Evolutionary conservation across 352 stramenopile genomes (phyloP).

Genomic region (Pythium sp.): DNA sequence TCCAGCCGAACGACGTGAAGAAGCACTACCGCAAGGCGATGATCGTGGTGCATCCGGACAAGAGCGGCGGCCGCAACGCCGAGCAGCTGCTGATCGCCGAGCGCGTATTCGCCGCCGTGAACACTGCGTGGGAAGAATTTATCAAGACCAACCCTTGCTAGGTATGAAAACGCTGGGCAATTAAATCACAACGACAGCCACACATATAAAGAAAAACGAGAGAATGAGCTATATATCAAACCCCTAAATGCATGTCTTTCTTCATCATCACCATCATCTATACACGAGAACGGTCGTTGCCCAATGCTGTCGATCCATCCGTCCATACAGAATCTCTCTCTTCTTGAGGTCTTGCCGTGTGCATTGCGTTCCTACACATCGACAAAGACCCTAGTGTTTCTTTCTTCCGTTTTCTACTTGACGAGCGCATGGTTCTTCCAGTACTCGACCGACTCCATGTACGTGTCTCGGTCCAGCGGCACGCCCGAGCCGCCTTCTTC

Average conservation of each 20-base stretch:
- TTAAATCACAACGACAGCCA: not conserved
- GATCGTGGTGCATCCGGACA: slow-evolving; percentile 92
- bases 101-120: slow-evolving; percentile 88
- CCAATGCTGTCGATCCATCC: not conserved
- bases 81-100: slow-evolving; percentile 90
- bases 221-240: slow-evolving; percentile 13
- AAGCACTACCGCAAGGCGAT: slow-evolving; percentile 90
- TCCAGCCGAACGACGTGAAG: slow-evolving; percentile 89
- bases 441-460: slow-evolving; percentile 86
- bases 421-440: slow-evolving; percentile 85
- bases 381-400: not conserved
- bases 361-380: not conserved
- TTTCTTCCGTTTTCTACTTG: slow-evolving; percentile 40
- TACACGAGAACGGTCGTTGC: slow-evolving; percentile 4
- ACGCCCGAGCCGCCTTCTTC: slow-evolving; percentile 90
- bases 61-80: slow-evolving; percentile 76
- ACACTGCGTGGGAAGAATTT: slow-evolving; percentile 90
- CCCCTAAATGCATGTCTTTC: slow-evolving; percentile 24
- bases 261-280: slow-evolving; percentile 21
- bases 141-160: slow-evolving; percentile 70
- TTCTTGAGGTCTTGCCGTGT: not conserved
- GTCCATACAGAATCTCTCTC: not conserved
- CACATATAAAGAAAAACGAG: not conserved
- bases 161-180: slow-evolving; percentile 21
- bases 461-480: slow-evolving; percentile 69